Evolutionary conservation across 768 basidiomycete species (phyloP), one percentile per base, ranked within the genome.

Genomic region (Tylopilus rubrobrunneus): DNA sequence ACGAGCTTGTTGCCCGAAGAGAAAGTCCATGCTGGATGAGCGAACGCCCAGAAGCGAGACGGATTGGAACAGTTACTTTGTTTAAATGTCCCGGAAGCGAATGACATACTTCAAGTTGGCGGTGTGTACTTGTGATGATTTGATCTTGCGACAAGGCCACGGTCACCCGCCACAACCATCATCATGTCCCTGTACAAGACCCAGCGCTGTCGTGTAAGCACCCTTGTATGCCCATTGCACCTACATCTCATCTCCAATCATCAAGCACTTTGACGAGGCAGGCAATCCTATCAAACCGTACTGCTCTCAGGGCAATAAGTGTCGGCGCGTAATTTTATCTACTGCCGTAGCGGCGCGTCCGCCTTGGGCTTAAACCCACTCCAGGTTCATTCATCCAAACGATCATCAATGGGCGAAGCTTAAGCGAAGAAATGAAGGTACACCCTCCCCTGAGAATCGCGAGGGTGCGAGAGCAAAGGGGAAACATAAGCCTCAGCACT

Each of bases 311-410:
- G 81, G 81, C 28, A 69, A 68, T 41, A 70, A 64, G 36, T 82
- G 81, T 65, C 78, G 81, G 81, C 79, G 58, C 50, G 76, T 68
- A 50, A 45, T 44, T 8, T 34, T 19, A 51, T 60, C 47, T 31
- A 48, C 45, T 39, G 46, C 46, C 47, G 36, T 36, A 51, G 59
- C 48, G 25, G 56, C 43, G 7, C 48, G 31, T 57, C 11, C 48
- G 33, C 42, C 36, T 45, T 29, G 44, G 15, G 50, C 53, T 53
- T 49, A 56, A 49, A 52, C 40, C 23, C 29, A 49, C 14, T 56
- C 50, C 55, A 74, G 81, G 28, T 82, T 79, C 56, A 72, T 81
- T 36, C 80, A 82, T 56, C 80, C 80, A 29, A 68, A 61, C 44
- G 81, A 82, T 61, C 54, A 70, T 31, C 72, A 76, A 44, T 81